Base-by-base conservation (phyloP, 2,329 filamentous ascomycete genomes). In the Juglanconis sp. region DNA sequence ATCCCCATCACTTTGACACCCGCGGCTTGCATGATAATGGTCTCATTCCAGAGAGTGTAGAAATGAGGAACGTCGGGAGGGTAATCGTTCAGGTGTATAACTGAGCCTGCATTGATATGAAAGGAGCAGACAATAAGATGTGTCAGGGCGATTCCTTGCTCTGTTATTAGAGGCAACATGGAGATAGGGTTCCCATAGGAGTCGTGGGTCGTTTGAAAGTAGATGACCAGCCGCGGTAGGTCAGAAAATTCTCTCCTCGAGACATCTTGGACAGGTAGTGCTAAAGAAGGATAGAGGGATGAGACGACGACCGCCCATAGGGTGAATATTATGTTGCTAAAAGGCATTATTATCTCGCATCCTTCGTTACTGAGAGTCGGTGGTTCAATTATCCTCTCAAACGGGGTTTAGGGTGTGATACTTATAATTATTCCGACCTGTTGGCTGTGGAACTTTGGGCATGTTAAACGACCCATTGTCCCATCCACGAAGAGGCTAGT, bases 91-190 rank as follows among this genome's bases (percentile, higher is more conserved):
- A 96, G 83, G 0, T 87, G 91, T 67, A 94, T 82, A 61, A 85
- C 79, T 1, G 90, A 86, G 24, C 76, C 74, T 5, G 82, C 79
- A 72, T 95, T 93, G 67, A 97, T 77, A 74, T 97, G 93, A 62
- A 97, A 86, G 11, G 93, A 92, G 5, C 91, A 91, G 53, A 97
- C 76, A 67, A 96, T 93, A 62, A 96, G 81, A 75, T 97, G 93
- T 0, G 93, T 96, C 32, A 83, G 71, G 42, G 78, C 72, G 63
- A 84, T 80, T 59, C 72, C 71, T 5, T 77, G 69, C 51, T 79
- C 73, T 15, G 72, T 77, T 65, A 85, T 70, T 58, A 86, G 74
- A 1, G 81, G 81, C 3, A 85, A 76, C 62, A 84, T 74, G 4
- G 82, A 84, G 64, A 86, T 79, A 62, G 77, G 76, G 6, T 74